Base-by-base conservation (phyloP, 345 rosid genomes). In the Microcos paniculata region DNA sequence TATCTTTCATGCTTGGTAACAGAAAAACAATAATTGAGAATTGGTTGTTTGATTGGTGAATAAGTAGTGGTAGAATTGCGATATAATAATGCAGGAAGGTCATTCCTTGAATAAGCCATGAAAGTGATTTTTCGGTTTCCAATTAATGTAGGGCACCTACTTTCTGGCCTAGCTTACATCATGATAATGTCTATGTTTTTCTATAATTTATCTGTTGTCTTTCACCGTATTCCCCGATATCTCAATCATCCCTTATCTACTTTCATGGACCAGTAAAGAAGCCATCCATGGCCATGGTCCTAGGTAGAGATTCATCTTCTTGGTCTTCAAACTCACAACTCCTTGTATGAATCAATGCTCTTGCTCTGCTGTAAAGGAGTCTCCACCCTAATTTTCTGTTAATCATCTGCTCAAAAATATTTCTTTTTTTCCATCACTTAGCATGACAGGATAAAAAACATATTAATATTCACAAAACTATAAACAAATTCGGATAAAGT, bases 111-210 rank as follows among this genome's bases (percentile, higher is more conserved):
- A 56, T 70, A 61, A 65, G 65, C 33, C 35, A 55, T 59, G 85
- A 85, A 66, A 79, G 84, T 82, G 86, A 82, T 6, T 18, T 56
- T 33, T 83, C 66, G 73, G 65, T 76, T 18, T 30, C 62, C 70
- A 64, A 71, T 76, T 58, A 79, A 81, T 80, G 59, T 6, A 61
- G 3, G 8, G 8, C 28, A 48, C 70, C 52, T 69, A 45, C 72
- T 38, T 18, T 57, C 2, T 42, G 19, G 33, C 21, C 40, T 63
- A 49, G 28, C 28, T 63, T 38, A 38, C 69, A 63, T 63, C 69
- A 38, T 0, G 7, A 38, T 35, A 19, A 11, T 10, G 9, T 62
- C n/a, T 35, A n/a, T 8, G 64, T 67, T 30, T 15, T n/a, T 35
- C 6, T 26, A 45, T 46, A 35, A 19, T 19, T 35, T 38, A n/a